Percentiles rank a stretch among this genome's conserved stretches.
phyloP scores from a whole-genome alignment of 2,329 filamentous ascomycete genomes.

The Pseudopithomyces maydicus region DNA sequence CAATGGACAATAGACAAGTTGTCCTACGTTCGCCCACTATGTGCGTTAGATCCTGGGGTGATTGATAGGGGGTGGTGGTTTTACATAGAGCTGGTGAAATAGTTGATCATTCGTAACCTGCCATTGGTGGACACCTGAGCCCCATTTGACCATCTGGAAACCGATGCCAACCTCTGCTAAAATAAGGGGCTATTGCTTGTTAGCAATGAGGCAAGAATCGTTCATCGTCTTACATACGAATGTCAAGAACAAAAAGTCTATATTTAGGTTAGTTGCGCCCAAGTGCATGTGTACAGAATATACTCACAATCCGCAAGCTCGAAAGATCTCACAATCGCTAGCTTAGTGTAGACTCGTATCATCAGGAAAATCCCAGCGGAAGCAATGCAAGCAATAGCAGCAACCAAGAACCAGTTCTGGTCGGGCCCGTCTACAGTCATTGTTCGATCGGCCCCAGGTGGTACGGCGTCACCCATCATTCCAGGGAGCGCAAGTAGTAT shows the following conservation, averaged over 20 bases:
- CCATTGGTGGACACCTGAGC: slow-evolving; percentile 38
- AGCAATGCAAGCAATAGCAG: slow-evolving; percentile 25
- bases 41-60: neutral
- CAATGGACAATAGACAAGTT: slow-evolving; percentile 33
- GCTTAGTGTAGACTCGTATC: slow-evolving; percentile 27
- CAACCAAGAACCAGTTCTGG: slow-evolving; percentile 30
- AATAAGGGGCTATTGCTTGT: slow-evolving; percentile 23
- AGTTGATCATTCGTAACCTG: slow-evolving; percentile 29
- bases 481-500: slow-evolving; percentile 22
- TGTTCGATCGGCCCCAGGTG: slow-evolving; percentile 22
- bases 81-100: slow-evolving; percentile 32
- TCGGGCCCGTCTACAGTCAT: slow-evolving; percentile 27
- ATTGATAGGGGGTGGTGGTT: neutral
- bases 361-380: slow-evolving; percentile 26
- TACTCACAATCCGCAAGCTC: slow-evolving; percentile 33
- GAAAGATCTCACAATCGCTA: slow-evolving; percentile 24
- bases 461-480: slow-evolving; percentile 17
- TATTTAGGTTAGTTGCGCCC: slow-evolving; percentile 1
- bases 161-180: slow-evolving; percentile 26
- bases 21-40: slow-evolving; percentile 30
- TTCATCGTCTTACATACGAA: slow-evolving; percentile 18
- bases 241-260: slow-evolving; percentile 30
- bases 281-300: neutral
- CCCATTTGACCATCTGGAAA: slow-evolving; percentile 31
- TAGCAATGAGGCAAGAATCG: slow-evolving; percentile 1